Percentiles rank a stretch among this genome's conserved stretches.
Evolutionary conservation across 2,329 filamentous ascomycete genomes (phyloP).

Genomic region (Fusarium floridanum): DNA sequence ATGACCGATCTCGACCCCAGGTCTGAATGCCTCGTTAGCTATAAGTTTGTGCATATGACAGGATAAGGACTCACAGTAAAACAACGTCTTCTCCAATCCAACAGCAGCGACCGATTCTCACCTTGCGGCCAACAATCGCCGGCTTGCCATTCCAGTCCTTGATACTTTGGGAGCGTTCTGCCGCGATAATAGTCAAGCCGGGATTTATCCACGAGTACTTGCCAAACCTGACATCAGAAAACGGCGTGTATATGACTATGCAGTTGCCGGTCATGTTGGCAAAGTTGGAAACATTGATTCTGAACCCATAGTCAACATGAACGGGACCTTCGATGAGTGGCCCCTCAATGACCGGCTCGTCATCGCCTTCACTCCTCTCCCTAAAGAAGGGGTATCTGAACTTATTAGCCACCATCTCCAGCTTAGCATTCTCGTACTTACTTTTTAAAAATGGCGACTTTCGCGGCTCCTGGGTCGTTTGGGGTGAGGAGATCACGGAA

Average conservation of each 20-base stretch:
- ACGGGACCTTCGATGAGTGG: slow-evolving; percentile 3
- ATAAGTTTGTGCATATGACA: background rate
- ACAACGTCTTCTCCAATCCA: slow-evolving; percentile 2
- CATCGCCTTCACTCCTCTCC: background rate
- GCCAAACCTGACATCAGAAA: slow-evolving; percentile 6
- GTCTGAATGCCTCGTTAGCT: background rate
- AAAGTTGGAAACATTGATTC: background rate
- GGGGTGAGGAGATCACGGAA: background rate
- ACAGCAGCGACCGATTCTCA: slow-evolving; percentile 8
- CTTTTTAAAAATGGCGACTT: slow-evolving; percentile 1
- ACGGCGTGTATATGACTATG: slow-evolving; percentile 4
- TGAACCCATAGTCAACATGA: slow-evolving; percentile 4
- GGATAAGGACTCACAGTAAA: slow-evolving; percentile 1
- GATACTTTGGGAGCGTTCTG: background rate
- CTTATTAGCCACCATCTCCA: background rate
- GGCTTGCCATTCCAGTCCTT: background rate
- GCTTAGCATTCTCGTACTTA: background rate
- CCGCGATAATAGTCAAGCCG: slow-evolving; percentile 12
- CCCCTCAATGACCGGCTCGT: background rate
- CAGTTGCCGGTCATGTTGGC: slow-evolving; percentile 6
- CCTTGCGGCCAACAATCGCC: background rate
- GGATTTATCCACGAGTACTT: slow-evolving; percentile 2
- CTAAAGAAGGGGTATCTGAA: background rate
- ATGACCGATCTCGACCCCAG: slow-evolving; percentile 6
- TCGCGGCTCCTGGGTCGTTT: background rate